These are phyloP conservation scores for Aspergillus asperescens DNA, from an alignment of 495 filamentous ascomycete genomes.

Conservation along the genomic window DNA sequence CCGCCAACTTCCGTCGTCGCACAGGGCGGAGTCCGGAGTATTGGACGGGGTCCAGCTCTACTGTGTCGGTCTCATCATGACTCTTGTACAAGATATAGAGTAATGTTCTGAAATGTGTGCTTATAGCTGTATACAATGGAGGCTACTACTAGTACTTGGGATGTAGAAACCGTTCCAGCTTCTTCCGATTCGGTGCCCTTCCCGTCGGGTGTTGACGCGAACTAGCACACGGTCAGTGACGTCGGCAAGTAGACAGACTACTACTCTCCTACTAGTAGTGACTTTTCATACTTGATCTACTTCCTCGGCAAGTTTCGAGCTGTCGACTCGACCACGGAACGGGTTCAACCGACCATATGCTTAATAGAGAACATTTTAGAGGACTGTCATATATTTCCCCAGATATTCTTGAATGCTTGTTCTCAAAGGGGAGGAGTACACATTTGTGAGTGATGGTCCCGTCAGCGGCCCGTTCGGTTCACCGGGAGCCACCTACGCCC, in stretches of 20 bases:
- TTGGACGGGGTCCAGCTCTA: neutral
- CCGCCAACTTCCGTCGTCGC: conserved; percentile 19
- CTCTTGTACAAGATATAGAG: neutral
- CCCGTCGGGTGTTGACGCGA: neutral
- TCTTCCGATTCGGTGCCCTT: too few species aligned
- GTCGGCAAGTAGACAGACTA: conserved; percentile 39
- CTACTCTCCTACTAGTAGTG: too few species aligned
- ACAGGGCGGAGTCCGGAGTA: conserved; percentile 13
- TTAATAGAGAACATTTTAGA: neutral
- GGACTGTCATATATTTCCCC: neutral
- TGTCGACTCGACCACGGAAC: neutral
- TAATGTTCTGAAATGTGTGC: too few species aligned
- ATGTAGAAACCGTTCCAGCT: too few species aligned
- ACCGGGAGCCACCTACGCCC: neutral
- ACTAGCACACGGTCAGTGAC: conserved; percentile 25
- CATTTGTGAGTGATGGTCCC: too few species aligned
- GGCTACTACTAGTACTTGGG: too few species aligned
- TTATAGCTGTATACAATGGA: too few species aligned
- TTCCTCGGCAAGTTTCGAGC: conserved; percentile 10
- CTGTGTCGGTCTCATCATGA: neutral
- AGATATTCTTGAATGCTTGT: neutral
- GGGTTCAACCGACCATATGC: conserved; percentile 4
- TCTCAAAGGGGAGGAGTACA: neutral
- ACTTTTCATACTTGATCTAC: too few species aligned
- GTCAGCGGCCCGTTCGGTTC: neutral